Evolutionary conservation across 345 rosid genomes (phyloP).

Genomic region (Capsella bursapastoris): DNA sequence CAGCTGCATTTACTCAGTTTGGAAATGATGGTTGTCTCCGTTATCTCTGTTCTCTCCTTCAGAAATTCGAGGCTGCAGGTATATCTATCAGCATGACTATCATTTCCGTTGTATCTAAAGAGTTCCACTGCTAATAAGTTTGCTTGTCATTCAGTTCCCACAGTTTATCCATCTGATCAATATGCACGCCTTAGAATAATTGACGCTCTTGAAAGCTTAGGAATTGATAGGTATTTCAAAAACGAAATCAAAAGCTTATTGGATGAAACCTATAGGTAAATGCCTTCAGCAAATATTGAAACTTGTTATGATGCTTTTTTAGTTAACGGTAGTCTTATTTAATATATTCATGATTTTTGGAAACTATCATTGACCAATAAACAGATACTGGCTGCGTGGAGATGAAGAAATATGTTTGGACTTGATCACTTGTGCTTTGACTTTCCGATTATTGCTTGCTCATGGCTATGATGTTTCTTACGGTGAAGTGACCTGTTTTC

Average conservation of each 20-base stretch:
- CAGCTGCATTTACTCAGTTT: constrained; percentile 65
- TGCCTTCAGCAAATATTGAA: not conserved
- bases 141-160: constrained; percentile 64
- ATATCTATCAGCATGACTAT: constrained; percentile 19
- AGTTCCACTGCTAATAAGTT: constrained; percentile 23
- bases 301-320: constrained; percentile 1
- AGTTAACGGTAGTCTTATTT: not conserved
- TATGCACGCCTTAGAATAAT: constrained; percentile 63
- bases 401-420: constrained; percentile 69
- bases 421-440: constrained; percentile 66
- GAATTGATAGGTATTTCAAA: constrained; percentile 64
- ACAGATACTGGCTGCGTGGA: constrained; percentile 78
- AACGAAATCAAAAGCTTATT: constrained; percentile 56
- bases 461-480: constrained; percentile 75
- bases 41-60: constrained; percentile 60
- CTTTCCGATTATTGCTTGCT: constrained; percentile 69
- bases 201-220: constrained; percentile 70
- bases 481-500: constrained; percentile 51
- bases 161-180: constrained; percentile 66
- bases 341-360: not conserved
- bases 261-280: constrained; percentile 74
- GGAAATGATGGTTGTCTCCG: constrained; percentile 61
- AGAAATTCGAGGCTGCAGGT: constrained; percentile 79
- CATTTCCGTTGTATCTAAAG: not conserved
- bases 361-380: constrained; percentile 39